These are phyloP conservation scores for Dendryphion nanum DNA, from an alignment of 2,329 filamentous ascomycete genomes.

Conservation along the genomic window DNA sequence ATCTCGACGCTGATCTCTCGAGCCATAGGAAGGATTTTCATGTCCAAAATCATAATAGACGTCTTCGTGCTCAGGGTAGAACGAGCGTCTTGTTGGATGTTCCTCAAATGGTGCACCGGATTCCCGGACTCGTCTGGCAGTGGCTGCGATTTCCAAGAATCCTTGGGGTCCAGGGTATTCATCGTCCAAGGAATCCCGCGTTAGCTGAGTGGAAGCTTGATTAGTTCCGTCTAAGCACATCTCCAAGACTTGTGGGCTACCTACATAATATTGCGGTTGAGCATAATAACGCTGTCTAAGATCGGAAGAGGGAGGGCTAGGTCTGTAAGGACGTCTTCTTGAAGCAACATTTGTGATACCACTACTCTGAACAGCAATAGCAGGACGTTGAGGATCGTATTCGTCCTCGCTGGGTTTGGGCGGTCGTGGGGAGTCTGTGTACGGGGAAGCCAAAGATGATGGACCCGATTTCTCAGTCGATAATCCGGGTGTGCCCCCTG, in stretches of 20 bases:
- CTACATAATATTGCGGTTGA: constrained; percentile 36
- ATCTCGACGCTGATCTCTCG: constrained; percentile 24
- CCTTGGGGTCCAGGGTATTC: constrained; percentile 24
- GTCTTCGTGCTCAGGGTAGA: constrained; percentile 26
- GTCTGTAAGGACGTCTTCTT: constrained; percentile 21
- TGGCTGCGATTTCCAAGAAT: constrained; percentile 30
- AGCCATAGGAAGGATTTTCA: too few relatives aligned
- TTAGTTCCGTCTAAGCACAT: constrained; percentile 13
- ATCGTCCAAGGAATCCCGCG: constrained; percentile 28
- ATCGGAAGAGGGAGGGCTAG: constrained; percentile 24
- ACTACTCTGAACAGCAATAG: constrained; percentile 17
- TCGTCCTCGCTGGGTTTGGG: constrained; percentile 44
- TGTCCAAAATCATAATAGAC: constrained; percentile 29
- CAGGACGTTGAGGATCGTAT: constrained; percentile 48
- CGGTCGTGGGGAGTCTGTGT: constrained; percentile 34
- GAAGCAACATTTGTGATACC: constrained; percentile 13
- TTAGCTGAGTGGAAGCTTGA: constrained; percentile 15
- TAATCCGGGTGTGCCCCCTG: constrained; percentile 16
- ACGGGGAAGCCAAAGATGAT: constrained; percentile 16
- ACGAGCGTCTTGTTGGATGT: constrained; percentile 26
- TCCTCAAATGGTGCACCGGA: constrained; percentile 26
- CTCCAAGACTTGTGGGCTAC: constrained; percentile 12
- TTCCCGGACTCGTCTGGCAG: constrained; percentile 25
- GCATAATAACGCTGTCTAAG: constrained; percentile 26
- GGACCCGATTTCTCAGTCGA: constrained; percentile 20